A percentile compares a stretch with the other conserved stretches of the same genome.
These are phyloP conservation scores for Fusarium azukiicola DNA, from an alignment of 2,329 filamentous ascomycete species.

Conservation along the genomic window DNA sequence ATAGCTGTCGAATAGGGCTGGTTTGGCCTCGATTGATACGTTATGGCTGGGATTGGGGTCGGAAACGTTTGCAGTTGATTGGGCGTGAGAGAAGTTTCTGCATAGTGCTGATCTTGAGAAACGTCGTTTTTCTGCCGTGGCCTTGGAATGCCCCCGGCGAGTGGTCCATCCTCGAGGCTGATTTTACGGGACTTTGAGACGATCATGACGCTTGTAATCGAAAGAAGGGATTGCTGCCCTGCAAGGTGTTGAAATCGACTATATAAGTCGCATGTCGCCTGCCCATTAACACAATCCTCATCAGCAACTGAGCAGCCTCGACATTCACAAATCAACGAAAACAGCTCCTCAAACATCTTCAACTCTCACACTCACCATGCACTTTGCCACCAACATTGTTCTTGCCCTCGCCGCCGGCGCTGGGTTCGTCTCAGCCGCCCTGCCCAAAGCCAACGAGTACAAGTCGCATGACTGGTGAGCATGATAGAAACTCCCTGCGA, in stretches of 20 bases:
- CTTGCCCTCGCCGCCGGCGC: constrained; percentile 23
- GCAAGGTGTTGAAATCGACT: background rate
- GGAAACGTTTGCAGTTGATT: background rate
- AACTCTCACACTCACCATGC: constrained; percentile 6
- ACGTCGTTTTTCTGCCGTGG: background rate
- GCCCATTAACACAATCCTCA: background rate
- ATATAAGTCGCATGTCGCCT: background rate
- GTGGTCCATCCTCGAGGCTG: background rate
- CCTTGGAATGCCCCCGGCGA: background rate
- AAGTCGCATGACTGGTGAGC: constrained; percentile 31
- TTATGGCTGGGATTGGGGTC: background rate
- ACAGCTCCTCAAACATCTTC: background rate
- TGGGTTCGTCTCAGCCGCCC: constrained; percentile 23
- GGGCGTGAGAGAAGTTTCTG: background rate
- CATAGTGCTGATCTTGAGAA: constrained; percentile 5
- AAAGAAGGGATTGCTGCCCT: background rate
- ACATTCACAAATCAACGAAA: background rate
- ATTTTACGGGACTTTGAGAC: background rate
- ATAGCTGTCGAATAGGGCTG: background rate
- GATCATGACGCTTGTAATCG: background rate
- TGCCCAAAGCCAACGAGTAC: constrained; percentile 38
- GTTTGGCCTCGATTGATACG: background rate
- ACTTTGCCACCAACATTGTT: constrained; percentile 28
- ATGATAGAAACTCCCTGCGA: background rate
- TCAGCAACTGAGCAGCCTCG: background rate